These are phyloP conservation scores for Chondrus crispus DNA, from an alignment of 23 red algal species.

Conservation along the genomic window DNA sequence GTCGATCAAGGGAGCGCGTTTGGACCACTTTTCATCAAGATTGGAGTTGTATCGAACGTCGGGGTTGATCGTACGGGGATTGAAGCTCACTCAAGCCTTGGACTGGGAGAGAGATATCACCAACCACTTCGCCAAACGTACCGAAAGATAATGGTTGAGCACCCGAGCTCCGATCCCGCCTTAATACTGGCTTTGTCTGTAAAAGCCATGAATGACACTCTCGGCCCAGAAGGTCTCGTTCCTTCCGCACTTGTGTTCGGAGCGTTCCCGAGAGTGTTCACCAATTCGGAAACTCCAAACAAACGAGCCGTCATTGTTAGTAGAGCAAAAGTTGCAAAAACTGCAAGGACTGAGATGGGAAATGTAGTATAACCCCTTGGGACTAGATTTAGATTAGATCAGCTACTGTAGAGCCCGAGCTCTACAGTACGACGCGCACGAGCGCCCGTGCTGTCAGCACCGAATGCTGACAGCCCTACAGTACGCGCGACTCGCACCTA, in stretches of 20 bases:
- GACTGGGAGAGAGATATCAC: not conserved
- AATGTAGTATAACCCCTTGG: no score
- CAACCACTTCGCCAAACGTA: not conserved
- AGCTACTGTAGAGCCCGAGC: no score
- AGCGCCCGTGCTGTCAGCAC: no score
- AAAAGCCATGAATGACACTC: conserved; percentile 48
- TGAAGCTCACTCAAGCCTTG: conserved; percentile 46
- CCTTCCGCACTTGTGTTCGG: conserved; percentile 32
- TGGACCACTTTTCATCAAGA: conserved; percentile 18
- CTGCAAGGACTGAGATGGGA: no score
- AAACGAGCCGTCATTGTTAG: no score
- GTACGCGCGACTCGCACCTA: no score
- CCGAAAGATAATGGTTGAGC: not conserved
- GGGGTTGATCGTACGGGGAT: conserved; percentile 31
- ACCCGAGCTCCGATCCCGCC: conserved; percentile 5
- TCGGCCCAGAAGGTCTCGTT: conserved; percentile 36
- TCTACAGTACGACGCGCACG: no score
- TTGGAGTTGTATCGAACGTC: not conserved
- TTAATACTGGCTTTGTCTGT: conserved; percentile 14
- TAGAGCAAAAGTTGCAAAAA: no score
- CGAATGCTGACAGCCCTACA: no score
- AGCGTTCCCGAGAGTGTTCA: not conserved
- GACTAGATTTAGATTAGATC: no score
- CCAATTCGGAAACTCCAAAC: not conserved
- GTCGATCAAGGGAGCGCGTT: conserved; percentile 30